phyloP scores from a whole-genome alignment of 352 stramenopile genomes.

The Phytophthora sansomeana region DNA sequence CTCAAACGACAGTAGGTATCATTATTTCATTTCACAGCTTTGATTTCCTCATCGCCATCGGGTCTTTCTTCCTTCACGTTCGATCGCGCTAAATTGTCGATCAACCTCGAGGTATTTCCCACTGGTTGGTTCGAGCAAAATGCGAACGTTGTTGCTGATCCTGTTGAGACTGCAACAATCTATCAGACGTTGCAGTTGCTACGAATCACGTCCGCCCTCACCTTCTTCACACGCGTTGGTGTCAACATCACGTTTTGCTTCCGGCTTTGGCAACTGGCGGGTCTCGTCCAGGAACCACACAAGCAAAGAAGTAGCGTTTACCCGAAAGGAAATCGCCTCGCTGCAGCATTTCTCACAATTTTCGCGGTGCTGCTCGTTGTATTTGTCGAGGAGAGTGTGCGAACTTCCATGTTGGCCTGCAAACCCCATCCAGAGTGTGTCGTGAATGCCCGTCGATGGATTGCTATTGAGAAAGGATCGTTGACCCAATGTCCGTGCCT shows the following conservation, averaged over 20 bases:
- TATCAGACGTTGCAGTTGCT: no score
- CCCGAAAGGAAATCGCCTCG: not conserved
- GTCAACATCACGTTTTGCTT: no score
- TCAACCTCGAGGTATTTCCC: constrained; percentile 13
- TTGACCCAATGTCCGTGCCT: no score
- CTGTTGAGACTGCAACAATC: no score
- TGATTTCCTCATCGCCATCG: constrained; percentile 36
- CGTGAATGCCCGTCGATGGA: no score
- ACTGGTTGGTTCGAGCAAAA: constrained; percentile 22
- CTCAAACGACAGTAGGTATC: constrained; percentile 1
- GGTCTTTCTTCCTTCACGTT: constrained; percentile 27
- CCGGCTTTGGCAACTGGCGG: no score
- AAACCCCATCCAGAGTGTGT: constrained; percentile 28
- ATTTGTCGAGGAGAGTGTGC: constrained; percentile 3
- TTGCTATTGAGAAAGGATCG: no score
- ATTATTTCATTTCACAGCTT: constrained; percentile 27
- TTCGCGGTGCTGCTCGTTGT: not conserved
- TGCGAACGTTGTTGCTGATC: constrained; percentile 23
- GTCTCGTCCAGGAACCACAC: no score
- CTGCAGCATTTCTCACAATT: not conserved
- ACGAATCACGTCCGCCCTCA: no score
- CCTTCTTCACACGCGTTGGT: no score
- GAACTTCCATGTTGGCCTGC: constrained; percentile 16
- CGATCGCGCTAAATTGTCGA: not conserved
- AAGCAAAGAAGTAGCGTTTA: no score